phyloP scores from a whole-genome alignment of 1,284 basidiomycete genomes.

The Sporisorium exsertum region DNA sequence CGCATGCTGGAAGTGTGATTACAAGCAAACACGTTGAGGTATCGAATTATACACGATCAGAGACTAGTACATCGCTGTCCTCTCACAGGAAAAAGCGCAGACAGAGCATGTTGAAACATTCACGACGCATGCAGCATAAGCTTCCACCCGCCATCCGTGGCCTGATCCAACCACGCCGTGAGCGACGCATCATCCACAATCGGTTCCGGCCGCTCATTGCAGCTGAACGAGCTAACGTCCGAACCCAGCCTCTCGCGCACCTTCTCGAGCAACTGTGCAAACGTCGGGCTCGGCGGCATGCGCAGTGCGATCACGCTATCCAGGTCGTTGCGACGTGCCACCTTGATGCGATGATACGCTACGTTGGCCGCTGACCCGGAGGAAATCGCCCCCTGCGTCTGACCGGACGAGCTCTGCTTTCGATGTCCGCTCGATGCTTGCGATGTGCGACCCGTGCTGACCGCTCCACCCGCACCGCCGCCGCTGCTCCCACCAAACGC shows the following conservation, averaged over 20 bases:
- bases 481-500: constrained; percentile 15
- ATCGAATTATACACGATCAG: background rate
- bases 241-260: constrained; percentile 85
- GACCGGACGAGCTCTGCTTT: constrained; percentile 43
- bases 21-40: background rate
- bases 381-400: constrained; percentile 24
- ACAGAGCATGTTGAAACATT: too few species aligned
- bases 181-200: constrained; percentile 80
- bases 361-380: constrained; percentile 51
- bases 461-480: constrained; percentile 10
- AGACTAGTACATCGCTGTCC: background rate
- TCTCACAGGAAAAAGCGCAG: constrained; percentile 8
- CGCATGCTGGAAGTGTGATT: background rate
- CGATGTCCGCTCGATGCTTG: constrained; percentile 47
- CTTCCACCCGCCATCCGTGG: constrained; percentile 79
- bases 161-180: constrained; percentile 78
- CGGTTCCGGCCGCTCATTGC: constrained; percentile 73
- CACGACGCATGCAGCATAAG: constrained; percentile 82
- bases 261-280: constrained; percentile 87
- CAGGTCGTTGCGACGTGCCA: constrained; percentile 84
- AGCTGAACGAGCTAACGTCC: constrained; percentile 74
- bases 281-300: constrained; percentile 92
- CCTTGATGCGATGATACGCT: constrained; percentile 87
- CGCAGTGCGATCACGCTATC: constrained; percentile 96
- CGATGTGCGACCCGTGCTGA: constrained; percentile 33